A percentile compares a stretch with the other conserved stretches of the same genome.
These are phyloP conservation scores for Trichophyton rubrum DNA, from an alignment of 2,329 filamentous ascomycete genomes.

Conservation along the genomic window DNA sequence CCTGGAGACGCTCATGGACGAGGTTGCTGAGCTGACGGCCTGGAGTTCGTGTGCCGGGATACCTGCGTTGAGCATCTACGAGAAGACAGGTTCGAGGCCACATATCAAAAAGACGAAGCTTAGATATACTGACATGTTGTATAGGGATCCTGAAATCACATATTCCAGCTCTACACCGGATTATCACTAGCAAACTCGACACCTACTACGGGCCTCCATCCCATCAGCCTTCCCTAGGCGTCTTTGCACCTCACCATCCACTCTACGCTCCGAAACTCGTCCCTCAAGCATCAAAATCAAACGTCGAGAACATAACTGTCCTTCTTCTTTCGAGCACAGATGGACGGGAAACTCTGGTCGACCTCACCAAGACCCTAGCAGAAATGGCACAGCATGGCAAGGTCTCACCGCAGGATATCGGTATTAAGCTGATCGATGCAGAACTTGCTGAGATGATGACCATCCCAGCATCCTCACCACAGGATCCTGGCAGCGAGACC, in stretches of 20 bases:
- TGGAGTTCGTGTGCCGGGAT: slow-evolving; percentile 91
- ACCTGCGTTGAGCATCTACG: slow-evolving; percentile 76
- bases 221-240: slow-evolving; percentile 56
- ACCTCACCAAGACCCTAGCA: slow-evolving; percentile 83
- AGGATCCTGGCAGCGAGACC: slow-evolving; percentile 20
- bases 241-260: slow-evolving; percentile 59
- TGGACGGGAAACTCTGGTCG: slow-evolving; percentile 84
- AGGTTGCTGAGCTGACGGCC: slow-evolving; percentile 80
- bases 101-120: neutral
- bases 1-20: slow-evolving; percentile 72
- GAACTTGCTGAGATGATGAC: slow-evolving; percentile 55
- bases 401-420: slow-evolving; percentile 69
- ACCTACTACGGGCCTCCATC: slow-evolving; percentile 67
- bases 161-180: slow-evolving; percentile 69
- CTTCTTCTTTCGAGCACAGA: slow-evolving; percentile 79
- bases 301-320: slow-evolving; percentile 40
- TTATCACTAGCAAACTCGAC: slow-evolving; percentile 65
- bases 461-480: slow-evolving; percentile 13
- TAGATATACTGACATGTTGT: neutral
- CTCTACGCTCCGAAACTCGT: slow-evolving; percentile 23
- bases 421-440: slow-evolving; percentile 71
- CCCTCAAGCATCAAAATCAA: slow-evolving; percentile 16
- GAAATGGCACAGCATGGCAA: slow-evolving; percentile 92
- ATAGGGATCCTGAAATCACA: slow-evolving; percentile 85
- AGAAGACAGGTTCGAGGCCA: slow-evolving; percentile 59